Conservation (phyloP, 805 yeast species). For the Hermanozyma aechmeae region DNA sequence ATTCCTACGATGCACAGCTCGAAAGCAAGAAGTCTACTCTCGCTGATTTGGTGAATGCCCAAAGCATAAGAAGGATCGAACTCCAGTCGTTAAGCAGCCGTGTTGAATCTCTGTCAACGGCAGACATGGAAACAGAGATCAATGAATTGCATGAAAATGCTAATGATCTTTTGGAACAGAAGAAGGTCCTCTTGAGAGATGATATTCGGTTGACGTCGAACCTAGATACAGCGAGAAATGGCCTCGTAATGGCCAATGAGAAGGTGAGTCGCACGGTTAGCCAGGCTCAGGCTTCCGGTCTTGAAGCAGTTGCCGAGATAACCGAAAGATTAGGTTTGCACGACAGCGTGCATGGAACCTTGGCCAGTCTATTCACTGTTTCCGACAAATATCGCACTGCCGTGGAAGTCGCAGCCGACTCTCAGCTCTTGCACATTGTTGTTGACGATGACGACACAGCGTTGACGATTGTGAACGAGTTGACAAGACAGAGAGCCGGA, state of each 20-base stretch:
- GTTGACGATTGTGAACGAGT: constrained; percentile 63
- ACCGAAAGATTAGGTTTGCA: constrained; percentile 47
- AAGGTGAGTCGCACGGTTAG: constrained; percentile 67
- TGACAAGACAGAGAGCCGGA: constrained; percentile 62
- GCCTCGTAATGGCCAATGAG: constrained; percentile 49
- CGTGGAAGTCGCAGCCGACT: constrained; percentile 85
- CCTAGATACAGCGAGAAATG: constrained; percentile 44
- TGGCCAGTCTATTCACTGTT: constrained; percentile 76
- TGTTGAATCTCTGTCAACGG: too few relatives aligned
- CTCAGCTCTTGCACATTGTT: constrained; percentile 75
- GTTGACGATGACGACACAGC: constrained; percentile 88
- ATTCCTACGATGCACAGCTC: too few relatives aligned
- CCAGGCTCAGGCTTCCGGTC: constrained; percentile 58
- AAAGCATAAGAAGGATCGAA: too few relatives aligned
- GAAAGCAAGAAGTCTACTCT: too few relatives aligned
- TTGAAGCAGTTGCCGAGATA: constrained; percentile 59
- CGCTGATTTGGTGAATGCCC: too few relatives aligned
- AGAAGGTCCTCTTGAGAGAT: constrained; percentile 72
- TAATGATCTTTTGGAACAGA: constrained; percentile 45
- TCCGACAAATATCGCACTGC: constrained; percentile 79
- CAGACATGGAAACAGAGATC: too few relatives aligned
- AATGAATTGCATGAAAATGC: constrained; percentile 21
- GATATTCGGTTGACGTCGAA: constrained; percentile 58
- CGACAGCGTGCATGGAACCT: constrained; percentile 63
- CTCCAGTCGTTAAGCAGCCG: too few relatives aligned